Evolutionary conservation across 768 basidiomycete species (phyloP), one percentile per base, ranked within the genome.

Genomic region (Kwoniella bestiolae): DNA sequence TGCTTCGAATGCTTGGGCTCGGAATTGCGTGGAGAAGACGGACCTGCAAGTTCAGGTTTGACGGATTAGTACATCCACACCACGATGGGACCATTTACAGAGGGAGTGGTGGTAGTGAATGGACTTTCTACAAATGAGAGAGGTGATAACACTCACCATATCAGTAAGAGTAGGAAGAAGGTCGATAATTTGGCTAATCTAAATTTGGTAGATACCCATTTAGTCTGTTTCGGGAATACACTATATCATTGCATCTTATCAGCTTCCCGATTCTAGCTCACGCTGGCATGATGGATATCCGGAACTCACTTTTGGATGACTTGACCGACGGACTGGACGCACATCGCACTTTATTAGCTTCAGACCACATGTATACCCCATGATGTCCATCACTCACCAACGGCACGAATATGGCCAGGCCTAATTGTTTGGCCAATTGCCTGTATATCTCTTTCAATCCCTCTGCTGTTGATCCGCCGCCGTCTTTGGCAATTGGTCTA

Each of bases 121-220:
- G n/a, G n/a, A n/a, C n/a, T n/a, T n/a, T n/a, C n/a, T n/a, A n/a
- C n/a, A n/a, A n/a, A n/a, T n/a, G n/a, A n/a, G n/a, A n/a, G n/a
- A n/a, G n/a, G n/a, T n/a, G n/a, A n/a, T n/a, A n/a, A n/a, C n/a
- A 70, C 75, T 45, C 59, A 74, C 76, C 77, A 78, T 25, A 76
- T 71, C 3, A 78, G 34, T 55, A 74, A 45, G 28, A 78, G 67
- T 18, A 78, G 67, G 4, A 78, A 59, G 31, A 76, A 62, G 26
- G 75, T 70, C n/a, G 67, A 66, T 23, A 76, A 56, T 47, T 70
- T 71, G 21, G 66, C 67, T 25, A 78, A 52, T 6, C 61, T 60
- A 5, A 78, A 63, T 21, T 47, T 53, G 34, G 66, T 69, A 12
- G 63, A 62, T 11, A 66, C 63, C 26, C 59, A 55, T 53, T 73